A percentile compares a stretch with the other conserved stretches of the same genome.
Conservation (phyloP, 768 basidiomycete species). For the Tremella mesenterica region DNA sequence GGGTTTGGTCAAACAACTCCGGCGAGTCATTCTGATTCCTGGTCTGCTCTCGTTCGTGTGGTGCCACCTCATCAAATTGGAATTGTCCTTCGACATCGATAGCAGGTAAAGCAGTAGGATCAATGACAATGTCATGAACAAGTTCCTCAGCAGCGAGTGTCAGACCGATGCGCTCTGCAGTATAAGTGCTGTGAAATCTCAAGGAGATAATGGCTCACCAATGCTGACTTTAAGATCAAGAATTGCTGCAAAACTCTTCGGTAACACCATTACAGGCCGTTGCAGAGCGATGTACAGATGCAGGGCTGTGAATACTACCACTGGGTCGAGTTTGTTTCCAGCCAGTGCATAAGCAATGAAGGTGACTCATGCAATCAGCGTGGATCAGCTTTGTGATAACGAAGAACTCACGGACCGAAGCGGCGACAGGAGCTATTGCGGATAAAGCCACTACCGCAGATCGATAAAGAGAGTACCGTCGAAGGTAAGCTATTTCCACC, state of each 20-base stretch:
- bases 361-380: conserved; percentile 16
- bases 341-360: conserved; percentile 59
- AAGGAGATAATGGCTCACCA: conserved; percentile 47
- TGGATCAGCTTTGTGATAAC: neutral
- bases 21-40: neutral
- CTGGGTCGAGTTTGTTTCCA: conserved; percentile 53
- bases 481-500: conserved; percentile 30
- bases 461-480: conserved; percentile 21
- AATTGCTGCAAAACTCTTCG: neutral
- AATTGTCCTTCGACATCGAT: conserved; percentile 46
- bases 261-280: neutral
- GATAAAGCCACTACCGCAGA: conserved; percentile 28
- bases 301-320: conserved; percentile 54
- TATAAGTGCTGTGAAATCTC: neutral
- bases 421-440: conserved; percentile 52
- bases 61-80: conserved; percentile 23
- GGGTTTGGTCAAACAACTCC: neutral
- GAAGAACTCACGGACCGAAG: conserved; percentile 47
- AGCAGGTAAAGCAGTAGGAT: conserved; percentile 45
- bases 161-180: neutral
- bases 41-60: neutral
- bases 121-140: conserved; percentile 49
- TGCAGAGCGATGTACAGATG: conserved; percentile 51
- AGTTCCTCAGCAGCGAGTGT: conserved; percentile 51
- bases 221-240: neutral